Evolutionary conservation across 1,284 basidiomycete genomes (phyloP), one percentile per base, ranked within the genome.

Genomic region (Naganishia cerealis): DNA sequence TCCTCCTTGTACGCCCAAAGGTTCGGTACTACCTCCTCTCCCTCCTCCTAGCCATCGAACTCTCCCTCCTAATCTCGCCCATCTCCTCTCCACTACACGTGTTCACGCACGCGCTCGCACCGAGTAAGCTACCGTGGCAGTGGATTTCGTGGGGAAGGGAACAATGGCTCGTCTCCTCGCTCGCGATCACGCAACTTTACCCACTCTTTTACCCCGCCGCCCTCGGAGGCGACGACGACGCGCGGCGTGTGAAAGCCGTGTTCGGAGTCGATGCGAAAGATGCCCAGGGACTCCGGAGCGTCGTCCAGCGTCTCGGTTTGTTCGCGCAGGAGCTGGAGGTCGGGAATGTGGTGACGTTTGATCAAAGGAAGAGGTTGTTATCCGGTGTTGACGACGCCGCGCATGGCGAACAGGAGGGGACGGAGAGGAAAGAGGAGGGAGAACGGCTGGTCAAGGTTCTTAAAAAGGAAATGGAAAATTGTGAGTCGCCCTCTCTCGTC

Each of bases 391-490:
- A 15, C 0, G 21, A 16, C n/a, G 48, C 21, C 6, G 50, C 15
- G 46, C 16, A 38, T 38, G 1, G 9, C 7, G 57, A 48, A 15
- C 13, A 40, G 61, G 46, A 18, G 16, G 50, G 18, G 4, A 36
- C n/a, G 9, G 36, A 33, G 24, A 29, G n/a, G 21, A 53, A 9
- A 13, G 16, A 43, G n/a, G 61, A 63, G 18, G 61, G 50, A 18
- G 61, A 63, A 16, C 38, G 29, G 61, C 48, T 63, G 15, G 18
- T 63, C 10, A 38, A 39, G 38, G 13, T 53, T 3, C 26, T 63
- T 36, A 54, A 63, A 42, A 52, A 53, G 39, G 61, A 63, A 39
- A 63, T 63, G 61, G 61, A 63, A 36, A 63, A 54, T 53, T 38
- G 61, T 63, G 18, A 40, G 61, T 59, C 13, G 24, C 13, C 13